Base-by-base conservation (phyloP, 116 monocot genomes). In the Zostera marina region DNA sequence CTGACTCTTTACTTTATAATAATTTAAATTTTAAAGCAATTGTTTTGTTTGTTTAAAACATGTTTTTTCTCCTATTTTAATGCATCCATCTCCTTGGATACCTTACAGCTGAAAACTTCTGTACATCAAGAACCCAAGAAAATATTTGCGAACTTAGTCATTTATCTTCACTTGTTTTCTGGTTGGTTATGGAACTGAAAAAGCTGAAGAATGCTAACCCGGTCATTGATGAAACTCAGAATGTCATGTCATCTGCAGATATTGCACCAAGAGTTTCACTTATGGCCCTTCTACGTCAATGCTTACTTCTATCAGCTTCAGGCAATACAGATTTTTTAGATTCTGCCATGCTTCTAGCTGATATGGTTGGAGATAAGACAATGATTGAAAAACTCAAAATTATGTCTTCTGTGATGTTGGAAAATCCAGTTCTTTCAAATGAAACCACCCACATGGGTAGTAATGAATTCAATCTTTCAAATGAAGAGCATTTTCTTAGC, bases 131-230 rank as follows among this genome's bases (percentile, higher is more conserved):
- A 44, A 45, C 47, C 44, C 59, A 72, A 23, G 41, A 45, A 19
- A 66, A 62, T 47, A 47, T 41, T 53, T 47, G 38, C 24, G 61
- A 71, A 62, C 47, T 64, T 17, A 61, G 42, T 46, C 72, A 72
- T 56, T 72, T 98, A 23, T 82, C 70, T 42, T 76, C 68, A 41
- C 67, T 98, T 20, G 70, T 79, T 60, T 68, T 47, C 40, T 81
- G 78, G 86, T 75, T 98, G 59, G 48, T 83, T 9, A 60, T 58
- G 45, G 72, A 72, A 22, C 61, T 98, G 7, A 90, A 75, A 60
- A 51, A 61, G 56, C 47, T 83, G 4, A 80, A 78, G 42, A 61
- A 78, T 54, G 70, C 74, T 17, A 72, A 78, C 22, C 58, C 54
- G 24, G 11, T 81, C 8, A 45, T 58, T 20, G 72, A 76, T 25